Percentiles rank a stretch among this genome's conserved stretches.
These are phyloP conservation scores for Bathelium albidoporum DNA, from an alignment of 495 filamentous ascomycete species.

Conservation along the genomic window DNA sequence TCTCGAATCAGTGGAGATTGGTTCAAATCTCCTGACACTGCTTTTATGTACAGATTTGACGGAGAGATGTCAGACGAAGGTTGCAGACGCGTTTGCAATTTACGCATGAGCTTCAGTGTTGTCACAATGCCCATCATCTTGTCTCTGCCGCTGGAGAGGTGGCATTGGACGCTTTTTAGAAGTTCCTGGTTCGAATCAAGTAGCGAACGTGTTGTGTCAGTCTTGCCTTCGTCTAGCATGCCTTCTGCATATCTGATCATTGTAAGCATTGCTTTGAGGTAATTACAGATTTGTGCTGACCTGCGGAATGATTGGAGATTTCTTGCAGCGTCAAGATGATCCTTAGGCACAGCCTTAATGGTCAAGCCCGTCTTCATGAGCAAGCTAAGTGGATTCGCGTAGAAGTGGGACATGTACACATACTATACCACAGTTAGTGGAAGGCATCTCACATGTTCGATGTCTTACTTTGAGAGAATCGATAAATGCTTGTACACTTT, in stretches of 20 bases:
- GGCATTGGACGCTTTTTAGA: slow-evolving; percentile 23
- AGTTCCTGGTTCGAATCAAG: slow-evolving; percentile 43
- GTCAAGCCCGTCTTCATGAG: slow-evolving; percentile 36
- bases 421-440: slow-evolving; percentile 44
- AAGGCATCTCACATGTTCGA: background rate
- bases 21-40: slow-evolving; percentile 46
- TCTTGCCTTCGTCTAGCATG: slow-evolving; percentile 34
- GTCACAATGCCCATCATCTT: slow-evolving; percentile 38
- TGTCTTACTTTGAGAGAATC: slow-evolving; percentile 62
- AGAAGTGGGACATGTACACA: slow-evolving; percentile 92
- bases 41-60: slow-evolving; percentile 47
- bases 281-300: slow-evolving; percentile 28
- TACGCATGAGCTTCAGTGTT: slow-evolving; percentile 38
- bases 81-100: slow-evolving; percentile 35
- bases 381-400: slow-evolving; percentile 75
- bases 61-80: slow-evolving; percentile 26
- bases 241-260: slow-evolving; percentile 29
- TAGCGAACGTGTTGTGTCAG: slow-evolving; percentile 34
- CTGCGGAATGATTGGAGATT: slow-evolving; percentile 70
- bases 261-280: background rate
- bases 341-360: slow-evolving; percentile 35
- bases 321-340: slow-evolving; percentile 65
- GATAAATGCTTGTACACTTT: slow-evolving; percentile 71
- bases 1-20: slow-evolving; percentile 43
- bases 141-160: slow-evolving; percentile 31